Percentiles rank a stretch among this genome's conserved stretches.
These are phyloP conservation scores for Senna siamea DNA, from an alignment of 306 rosid species.

Conservation along the genomic window DNA sequence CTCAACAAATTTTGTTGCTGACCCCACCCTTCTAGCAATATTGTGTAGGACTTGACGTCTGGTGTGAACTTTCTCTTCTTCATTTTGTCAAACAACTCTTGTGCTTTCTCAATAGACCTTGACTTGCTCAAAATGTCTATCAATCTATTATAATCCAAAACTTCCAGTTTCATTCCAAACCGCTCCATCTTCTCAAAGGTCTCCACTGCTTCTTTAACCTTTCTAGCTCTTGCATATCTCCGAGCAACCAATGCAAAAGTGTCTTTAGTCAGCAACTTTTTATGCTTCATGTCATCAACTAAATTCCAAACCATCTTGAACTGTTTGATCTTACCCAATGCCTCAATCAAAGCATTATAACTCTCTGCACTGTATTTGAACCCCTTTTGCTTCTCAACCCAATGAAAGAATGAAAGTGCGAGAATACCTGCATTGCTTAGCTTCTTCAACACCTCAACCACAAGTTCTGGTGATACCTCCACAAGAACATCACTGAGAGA, in stretches of 20 bases:
- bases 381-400: constrained; percentile 76
- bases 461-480: constrained; percentile 55
- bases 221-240: constrained; percentile 69
- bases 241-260: constrained; percentile 70
- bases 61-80: constrained; percentile 56
- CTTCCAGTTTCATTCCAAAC: constrained; percentile 61
- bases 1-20: constrained; percentile 65
- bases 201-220: constrained; percentile 59
- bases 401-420: constrained; percentile 78
- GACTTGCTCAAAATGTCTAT: constrained; percentile 74
- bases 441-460: constrained; percentile 64
- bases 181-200: constrained; percentile 73
- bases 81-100: constrained; percentile 84
- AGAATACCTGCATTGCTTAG: constrained; percentile 77
- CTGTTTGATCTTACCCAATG: constrained; percentile 83
- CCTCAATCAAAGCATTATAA: constrained; percentile 73
- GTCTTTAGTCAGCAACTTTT: constrained; percentile 55
- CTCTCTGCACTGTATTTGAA: constrained; percentile 57
- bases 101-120: constrained; percentile 63
- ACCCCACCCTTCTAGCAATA: constrained; percentile 89
- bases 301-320: constrained; percentile 76
- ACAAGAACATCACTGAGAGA: constrained; percentile 45
- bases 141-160: constrained; percentile 68
- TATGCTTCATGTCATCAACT: constrained; percentile 70
- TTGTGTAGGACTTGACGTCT: constrained; percentile 74